Percentiles rank a stretch among this genome's conserved stretches.
phyloP scores from a whole-genome alignment of 345 rosid species.

The Gossypium stocksii region DNA sequence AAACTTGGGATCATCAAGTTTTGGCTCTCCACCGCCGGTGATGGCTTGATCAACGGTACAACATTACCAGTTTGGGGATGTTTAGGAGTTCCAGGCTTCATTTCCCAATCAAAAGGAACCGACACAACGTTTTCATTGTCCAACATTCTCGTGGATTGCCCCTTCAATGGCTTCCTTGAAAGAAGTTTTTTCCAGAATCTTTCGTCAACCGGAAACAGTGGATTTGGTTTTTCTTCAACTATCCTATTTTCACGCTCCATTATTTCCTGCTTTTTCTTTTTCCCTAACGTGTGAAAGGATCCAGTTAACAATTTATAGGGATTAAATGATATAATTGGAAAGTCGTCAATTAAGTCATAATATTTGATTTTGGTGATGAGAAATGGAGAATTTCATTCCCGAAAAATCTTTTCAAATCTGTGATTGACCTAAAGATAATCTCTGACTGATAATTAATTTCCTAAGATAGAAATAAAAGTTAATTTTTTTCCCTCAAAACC shows the following conservation, averaged over 20 bases:
- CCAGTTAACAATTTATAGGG: background rate
- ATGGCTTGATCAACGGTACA: background rate
- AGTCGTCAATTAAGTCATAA: background rate
- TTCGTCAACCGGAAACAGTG: background rate
- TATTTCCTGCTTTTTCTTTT: background rate
- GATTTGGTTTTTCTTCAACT: background rate
- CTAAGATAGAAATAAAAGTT: background rate
- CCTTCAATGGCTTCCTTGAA: background rate
- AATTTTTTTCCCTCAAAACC: background rate
- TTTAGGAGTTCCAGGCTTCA: conserved; percentile 34
- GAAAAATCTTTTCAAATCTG: background rate
- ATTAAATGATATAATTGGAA: background rate
- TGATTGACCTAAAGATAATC: background rate
- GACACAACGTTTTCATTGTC: conserved; percentile 20
- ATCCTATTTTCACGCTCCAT: background rate
- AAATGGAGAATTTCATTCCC: background rate
- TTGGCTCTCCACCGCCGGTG: background rate
- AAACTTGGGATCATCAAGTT: background rate
- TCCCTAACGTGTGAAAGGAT: background rate
- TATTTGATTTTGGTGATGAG: background rate
- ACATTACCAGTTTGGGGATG: conserved; percentile 1
- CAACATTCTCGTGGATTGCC: background rate
- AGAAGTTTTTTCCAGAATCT: background rate
- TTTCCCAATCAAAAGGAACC: conserved; percentile 46
- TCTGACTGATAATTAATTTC: background rate